Percentiles rank a stretch among this genome's conserved stretches.
These are phyloP conservation scores for Phytopythium ostracodes DNA, from an alignment of 352 stramenopile genomes.

Conservation along the genomic window DNA sequence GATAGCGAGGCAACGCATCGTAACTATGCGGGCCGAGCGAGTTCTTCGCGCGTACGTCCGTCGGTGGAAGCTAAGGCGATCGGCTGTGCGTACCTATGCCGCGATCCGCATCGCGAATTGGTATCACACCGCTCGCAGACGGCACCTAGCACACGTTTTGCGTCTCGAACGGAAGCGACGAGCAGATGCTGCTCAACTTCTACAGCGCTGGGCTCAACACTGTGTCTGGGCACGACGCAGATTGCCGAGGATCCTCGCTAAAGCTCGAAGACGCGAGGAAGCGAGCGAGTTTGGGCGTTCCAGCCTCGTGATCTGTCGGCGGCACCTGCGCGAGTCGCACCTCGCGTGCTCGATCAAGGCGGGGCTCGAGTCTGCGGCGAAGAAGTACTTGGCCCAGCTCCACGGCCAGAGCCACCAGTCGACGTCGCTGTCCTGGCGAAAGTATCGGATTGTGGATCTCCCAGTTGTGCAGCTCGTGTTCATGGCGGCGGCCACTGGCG, in stretches of 20 bases:
- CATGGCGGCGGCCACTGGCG: neutral
- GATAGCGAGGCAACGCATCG: neutral
- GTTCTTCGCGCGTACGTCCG: neutral
- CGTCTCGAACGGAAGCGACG: neutral
- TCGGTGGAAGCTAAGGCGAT: conserved; percentile 7
- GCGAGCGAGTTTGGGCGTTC: neutral
- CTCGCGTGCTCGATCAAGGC: neutral
- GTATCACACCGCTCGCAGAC: neutral
- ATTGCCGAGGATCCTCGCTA: neutral
- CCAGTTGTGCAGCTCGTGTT: conserved; percentile 8
- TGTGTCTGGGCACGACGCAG: neutral
- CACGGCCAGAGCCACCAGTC: neutral
- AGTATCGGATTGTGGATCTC: conserved; percentile 3
- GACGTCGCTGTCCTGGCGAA: conserved; percentile 2
- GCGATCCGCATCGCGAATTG: neutral
- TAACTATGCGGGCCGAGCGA: neutral
- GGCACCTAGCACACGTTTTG: neutral
- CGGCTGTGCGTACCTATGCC: neutral
- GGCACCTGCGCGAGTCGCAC: neutral
- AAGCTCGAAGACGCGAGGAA: conserved; percentile 1
- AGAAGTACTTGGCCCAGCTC: conserved; percentile 1
- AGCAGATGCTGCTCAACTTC: neutral
- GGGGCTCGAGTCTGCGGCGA: neutral
- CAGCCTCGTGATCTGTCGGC: neutral
- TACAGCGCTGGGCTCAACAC: neutral